Conservation (phyloP, 352 stramenopile species). For the Phytophthora tubulina region DNA sequence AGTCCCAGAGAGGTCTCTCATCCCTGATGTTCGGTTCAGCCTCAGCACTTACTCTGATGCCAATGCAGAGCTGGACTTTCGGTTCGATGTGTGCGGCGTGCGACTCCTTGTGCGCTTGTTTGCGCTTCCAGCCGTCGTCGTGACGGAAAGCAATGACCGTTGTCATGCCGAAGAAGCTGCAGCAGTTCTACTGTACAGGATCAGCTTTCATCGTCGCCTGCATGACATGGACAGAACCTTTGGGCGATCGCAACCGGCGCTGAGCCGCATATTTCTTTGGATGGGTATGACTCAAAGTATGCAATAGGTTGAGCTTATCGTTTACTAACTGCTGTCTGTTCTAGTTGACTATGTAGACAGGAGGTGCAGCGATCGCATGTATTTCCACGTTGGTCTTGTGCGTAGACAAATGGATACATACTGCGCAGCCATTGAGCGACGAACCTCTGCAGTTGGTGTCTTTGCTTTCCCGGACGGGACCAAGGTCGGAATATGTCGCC, state of each 20-base stretch:
- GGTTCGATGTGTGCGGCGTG: conserved; percentile 4
- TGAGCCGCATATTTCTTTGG: conserved; percentile 8
- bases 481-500: conserved; percentile 8
- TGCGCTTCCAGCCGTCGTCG: not conserved
- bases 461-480: conserved; percentile 16
- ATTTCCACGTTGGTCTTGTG: not conserved
- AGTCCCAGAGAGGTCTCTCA: not conserved
- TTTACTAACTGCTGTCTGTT: not conserved
- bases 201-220: not conserved
- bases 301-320: not conserved
- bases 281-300: conserved; percentile 6
- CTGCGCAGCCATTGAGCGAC: conserved; percentile 1
- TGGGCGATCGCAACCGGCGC: not conserved
- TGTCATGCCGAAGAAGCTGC: not conserved
- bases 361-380: not conserved
- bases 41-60: not conserved
- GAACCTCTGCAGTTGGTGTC: not conserved
- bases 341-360: conserved; percentile 13
- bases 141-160: not conserved
- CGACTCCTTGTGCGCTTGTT: not conserved
- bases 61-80: conserved; percentile 11
- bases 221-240: conserved; percentile 17
- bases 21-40: not conserved
- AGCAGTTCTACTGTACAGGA: conserved; percentile 2
- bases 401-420: not conserved